A percentile compares a stretch with the other conserved stretches of the same genome.
These are phyloP conservation scores for Epichloe uncinata DNA, from an alignment of 2,329 filamentous ascomycete species.

Conservation along the genomic window DNA sequence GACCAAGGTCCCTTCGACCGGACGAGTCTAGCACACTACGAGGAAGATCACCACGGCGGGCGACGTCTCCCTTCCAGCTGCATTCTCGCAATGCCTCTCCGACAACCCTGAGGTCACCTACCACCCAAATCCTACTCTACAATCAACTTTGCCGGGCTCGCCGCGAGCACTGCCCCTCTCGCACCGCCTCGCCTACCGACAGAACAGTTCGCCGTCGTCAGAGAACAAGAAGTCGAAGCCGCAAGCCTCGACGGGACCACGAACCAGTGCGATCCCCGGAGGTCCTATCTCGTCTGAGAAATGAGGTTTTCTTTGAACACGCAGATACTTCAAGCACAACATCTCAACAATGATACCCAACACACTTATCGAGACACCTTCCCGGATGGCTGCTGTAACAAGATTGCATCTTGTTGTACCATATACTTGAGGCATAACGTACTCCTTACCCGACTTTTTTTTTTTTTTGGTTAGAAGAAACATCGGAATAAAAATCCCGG, in stretches of 20 bases:
- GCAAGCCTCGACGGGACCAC: constrained; percentile 18
- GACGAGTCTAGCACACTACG: constrained; percentile 30
- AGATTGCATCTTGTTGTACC: constrained; percentile 3
- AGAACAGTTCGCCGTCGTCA: constrained; percentile 22
- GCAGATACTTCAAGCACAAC: constrained; percentile 2
- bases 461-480: background rate
- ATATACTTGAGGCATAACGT: background rate
- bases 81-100: constrained; percentile 22
- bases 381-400: background rate
- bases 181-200: constrained; percentile 22
- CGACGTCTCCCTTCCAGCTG: constrained; percentile 21
- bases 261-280: constrained; percentile 18
- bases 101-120: constrained; percentile 23
- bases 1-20: constrained; percentile 18
- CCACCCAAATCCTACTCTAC: constrained; percentile 27
- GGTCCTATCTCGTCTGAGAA: constrained; percentile 19
- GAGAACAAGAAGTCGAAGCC: constrained; percentile 26
- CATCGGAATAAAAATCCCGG: background rate
- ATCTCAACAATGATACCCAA: background rate
- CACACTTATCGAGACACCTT: background rate
- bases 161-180: constrained; percentile 31
- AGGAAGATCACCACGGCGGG: constrained; percentile 27
- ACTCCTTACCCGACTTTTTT: background rate
- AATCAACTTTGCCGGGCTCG: constrained; percentile 26
- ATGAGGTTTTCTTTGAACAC: constrained; percentile 19